Conservation (phyloP, 495 filamentous ascomycete species). For the Daldinia loculata region DNA sequence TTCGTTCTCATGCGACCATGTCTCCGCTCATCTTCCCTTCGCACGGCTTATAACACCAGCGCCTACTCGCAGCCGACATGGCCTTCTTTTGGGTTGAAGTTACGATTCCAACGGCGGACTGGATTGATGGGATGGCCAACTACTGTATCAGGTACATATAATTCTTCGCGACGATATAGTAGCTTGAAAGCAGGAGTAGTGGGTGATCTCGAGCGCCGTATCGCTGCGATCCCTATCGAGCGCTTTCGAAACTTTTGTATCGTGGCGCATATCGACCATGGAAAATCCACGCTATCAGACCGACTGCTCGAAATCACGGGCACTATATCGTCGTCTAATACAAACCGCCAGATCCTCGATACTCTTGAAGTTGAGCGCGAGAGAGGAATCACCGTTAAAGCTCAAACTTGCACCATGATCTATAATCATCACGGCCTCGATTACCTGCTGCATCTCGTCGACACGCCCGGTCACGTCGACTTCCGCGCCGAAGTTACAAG, state of each 20-base stretch:
- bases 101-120: slow-evolving; percentile 12
- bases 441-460: slow-evolving; percentile 93
- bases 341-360: slow-evolving; percentile 94
- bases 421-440: slow-evolving; percentile 86
- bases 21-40: slow-evolving; percentile 48
- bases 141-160: not conserved
- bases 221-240: slow-evolving; percentile 86
- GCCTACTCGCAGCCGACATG: slow-evolving; percentile 13
- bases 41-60: slow-evolving; percentile 52
- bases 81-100: not conserved
- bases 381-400: slow-evolving; percentile 97
- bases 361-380: slow-evolving; percentile 97
- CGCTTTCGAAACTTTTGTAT: slow-evolving; percentile 98
- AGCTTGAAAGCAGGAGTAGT: slow-evolving; percentile 31
- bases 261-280: slow-evolving; percentile 98
- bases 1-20: slow-evolving; percentile 51
- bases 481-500: slow-evolving; percentile 95
- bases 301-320: slow-evolving; percentile 93
- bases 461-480: slow-evolving; percentile 97
- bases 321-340: slow-evolving; percentile 79
- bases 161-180: slow-evolving; percentile 12
- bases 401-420: slow-evolving; percentile 97
- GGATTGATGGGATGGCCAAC: not conserved
- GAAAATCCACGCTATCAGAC: slow-evolving; percentile 93
- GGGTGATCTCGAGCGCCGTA: slow-evolving; percentile 76